phyloP scores from a whole-genome alignment of 306 rosid species.

The Quercus aquifolioides region DNA sequence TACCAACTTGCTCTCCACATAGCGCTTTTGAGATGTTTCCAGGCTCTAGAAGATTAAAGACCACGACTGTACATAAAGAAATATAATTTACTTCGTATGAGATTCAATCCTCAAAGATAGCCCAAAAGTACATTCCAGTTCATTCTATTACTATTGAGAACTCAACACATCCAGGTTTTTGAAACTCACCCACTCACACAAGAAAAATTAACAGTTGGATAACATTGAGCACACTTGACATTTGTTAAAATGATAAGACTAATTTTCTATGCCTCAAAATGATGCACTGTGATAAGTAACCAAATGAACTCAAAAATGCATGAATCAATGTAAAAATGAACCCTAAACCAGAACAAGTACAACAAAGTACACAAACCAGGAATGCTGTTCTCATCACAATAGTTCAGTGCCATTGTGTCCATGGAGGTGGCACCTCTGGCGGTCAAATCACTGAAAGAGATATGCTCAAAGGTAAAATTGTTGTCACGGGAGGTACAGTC shows the following conservation, averaged over 20 bases:
- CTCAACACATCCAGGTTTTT: background rate
- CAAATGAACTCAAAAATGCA: background rate
- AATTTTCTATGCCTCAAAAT: background rate
- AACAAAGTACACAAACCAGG: constrained; percentile 51
- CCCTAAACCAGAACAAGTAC: background rate
- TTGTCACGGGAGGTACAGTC: constrained; percentile 50
- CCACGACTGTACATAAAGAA: constrained; percentile 40
- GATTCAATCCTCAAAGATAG: background rate
- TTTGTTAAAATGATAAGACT: background rate
- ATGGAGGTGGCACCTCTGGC: constrained; percentile 49
- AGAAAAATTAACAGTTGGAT: background rate
- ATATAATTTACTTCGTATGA: background rate
- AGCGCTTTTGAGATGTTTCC: constrained; percentile 68
- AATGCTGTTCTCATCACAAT: constrained; percentile 58
- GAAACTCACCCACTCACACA: background rate
- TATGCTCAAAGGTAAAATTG: constrained; percentile 51
- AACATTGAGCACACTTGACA: background rate
- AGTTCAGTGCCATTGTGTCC: constrained; percentile 52
- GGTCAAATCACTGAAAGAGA: constrained; percentile 54
- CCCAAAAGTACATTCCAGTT: constrained; percentile 17
- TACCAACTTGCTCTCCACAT: constrained; percentile 70
- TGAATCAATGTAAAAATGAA: background rate
- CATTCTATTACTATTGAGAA: background rate
- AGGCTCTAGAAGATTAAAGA: constrained; percentile 61
- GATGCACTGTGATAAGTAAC: background rate